These are phyloP conservation scores for Nothophaeocryptopus gaeumannii DNA, from an alignment of 2,329 filamentous ascomycete species.

Conservation along the genomic window DNA sequence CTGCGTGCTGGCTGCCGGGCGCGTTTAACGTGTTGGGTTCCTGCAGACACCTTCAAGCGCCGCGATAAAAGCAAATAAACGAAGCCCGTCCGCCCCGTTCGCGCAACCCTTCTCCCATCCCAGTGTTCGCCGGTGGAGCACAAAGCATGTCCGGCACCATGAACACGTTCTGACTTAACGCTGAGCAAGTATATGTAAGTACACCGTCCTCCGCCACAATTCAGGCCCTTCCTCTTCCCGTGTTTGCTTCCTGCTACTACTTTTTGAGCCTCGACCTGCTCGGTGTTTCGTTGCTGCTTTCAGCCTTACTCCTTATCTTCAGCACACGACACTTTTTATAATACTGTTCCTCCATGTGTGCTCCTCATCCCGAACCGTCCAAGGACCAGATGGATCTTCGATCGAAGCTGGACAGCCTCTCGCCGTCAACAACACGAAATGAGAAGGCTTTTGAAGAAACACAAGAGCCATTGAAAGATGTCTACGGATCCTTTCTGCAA, in stretches of 20 bases:
- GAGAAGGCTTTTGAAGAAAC: neutral
- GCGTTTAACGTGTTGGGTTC: neutral
- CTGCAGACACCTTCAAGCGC: conserved; percentile 1
- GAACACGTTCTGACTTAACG: conserved; percentile 4
- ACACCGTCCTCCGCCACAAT: neutral
- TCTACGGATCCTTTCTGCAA: conserved; percentile 31
- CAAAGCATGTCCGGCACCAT: neutral
- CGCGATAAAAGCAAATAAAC: conserved; percentile 16
- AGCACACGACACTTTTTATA: neutral
- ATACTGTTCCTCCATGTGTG: neutral
- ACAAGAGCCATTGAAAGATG: conserved; percentile 1
- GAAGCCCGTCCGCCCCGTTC: neutral
- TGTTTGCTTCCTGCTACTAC: neutral
- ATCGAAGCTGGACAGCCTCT: neutral
- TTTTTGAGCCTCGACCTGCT: neutral
- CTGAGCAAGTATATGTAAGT: conserved; percentile 8
- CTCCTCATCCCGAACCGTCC: neutral
- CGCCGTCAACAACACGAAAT: neutral
- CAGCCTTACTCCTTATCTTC: neutral
- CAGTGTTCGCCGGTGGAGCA: conserved; percentile 2
- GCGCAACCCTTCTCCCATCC: neutral
- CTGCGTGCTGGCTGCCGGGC: neutral
- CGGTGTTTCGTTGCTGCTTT: neutral
- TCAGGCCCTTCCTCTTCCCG: neutral
- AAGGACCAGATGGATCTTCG: neutral